Evolutionary conservation across 148 eudicot species (phyloP).

Genomic region (Rhododendron ovatum): DNA sequence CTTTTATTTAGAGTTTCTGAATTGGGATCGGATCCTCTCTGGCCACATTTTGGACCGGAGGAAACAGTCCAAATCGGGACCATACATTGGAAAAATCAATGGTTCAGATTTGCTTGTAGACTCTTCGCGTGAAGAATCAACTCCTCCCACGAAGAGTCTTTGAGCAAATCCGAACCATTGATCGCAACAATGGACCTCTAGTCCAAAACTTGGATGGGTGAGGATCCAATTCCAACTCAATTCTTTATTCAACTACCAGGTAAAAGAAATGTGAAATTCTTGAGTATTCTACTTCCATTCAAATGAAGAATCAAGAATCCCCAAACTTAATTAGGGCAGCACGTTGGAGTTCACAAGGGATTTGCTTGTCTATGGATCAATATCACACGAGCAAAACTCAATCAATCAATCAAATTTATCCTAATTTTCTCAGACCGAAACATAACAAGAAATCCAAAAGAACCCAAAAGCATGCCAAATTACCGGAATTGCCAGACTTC

Average conservation of each 20-base stretch:
- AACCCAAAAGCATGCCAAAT: background rate
- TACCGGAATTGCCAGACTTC: constrained; percentile 23
- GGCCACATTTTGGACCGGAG: background rate
- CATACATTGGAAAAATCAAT: background rate
- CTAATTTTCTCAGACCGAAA: background rate
- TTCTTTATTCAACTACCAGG: background rate
- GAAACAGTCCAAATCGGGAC: background rate
- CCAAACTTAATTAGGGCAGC: background rate
- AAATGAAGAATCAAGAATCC: background rate
- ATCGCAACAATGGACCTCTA: background rate
- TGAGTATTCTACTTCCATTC: background rate
- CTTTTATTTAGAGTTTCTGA: background rate
- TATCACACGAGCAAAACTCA: background rate
- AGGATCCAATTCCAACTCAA: background rate
- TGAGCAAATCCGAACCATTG: background rate
- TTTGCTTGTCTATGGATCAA: background rate
- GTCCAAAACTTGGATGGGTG: background rate
- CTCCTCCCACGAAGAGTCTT: background rate
- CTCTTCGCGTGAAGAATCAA: background rate
- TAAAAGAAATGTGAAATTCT: background rate
- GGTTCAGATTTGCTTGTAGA: background rate
- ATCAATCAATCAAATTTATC: background rate
- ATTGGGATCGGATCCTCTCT: background rate
- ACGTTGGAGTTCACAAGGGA: background rate
- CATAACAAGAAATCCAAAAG: background rate